Conservation (phyloP, 2,329 filamentous ascomycete genomes). For the Fusarium sp. region DNA sequence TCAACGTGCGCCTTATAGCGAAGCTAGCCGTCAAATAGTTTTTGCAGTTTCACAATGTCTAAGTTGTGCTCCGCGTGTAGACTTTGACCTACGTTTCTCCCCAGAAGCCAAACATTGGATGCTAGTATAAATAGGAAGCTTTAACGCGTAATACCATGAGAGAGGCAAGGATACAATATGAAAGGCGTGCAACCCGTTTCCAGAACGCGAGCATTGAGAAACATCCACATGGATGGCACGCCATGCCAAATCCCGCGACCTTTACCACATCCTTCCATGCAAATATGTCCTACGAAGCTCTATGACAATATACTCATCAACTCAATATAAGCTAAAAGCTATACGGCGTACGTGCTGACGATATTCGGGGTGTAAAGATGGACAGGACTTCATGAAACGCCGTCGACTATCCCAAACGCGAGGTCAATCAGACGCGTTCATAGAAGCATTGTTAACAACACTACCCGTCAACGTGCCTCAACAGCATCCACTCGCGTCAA, state of each 20-base stretch:
- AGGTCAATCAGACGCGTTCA: background rate
- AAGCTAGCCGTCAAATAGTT: background rate
- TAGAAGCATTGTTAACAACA: background rate
- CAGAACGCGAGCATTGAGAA: background rate
- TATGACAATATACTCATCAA: background rate
- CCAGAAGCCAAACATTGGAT: background rate
- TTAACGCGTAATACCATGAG: background rate
- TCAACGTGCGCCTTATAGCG: background rate
- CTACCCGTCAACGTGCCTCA: background rate
- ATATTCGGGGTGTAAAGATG: background rate
- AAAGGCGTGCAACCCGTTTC: too few species aligned
- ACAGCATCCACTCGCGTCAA: background rate
- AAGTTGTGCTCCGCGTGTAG: background rate
- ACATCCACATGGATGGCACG: too few species aligned
- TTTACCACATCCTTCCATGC: background rate
- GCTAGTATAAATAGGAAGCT: too few species aligned
- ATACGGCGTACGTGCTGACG: background rate
- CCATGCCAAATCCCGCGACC: background rate
- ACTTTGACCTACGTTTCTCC: background rate
- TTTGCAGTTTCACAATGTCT: background rate
- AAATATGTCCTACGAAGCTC: background rate
- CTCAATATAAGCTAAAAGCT: background rate
- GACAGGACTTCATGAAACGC: background rate
- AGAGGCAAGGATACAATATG: background rate
- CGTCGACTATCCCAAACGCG: background rate